These are phyloP conservation scores for Mikania micrantha DNA, from an alignment of 129 eudicot species.

Conservation along the genomic window DNA sequence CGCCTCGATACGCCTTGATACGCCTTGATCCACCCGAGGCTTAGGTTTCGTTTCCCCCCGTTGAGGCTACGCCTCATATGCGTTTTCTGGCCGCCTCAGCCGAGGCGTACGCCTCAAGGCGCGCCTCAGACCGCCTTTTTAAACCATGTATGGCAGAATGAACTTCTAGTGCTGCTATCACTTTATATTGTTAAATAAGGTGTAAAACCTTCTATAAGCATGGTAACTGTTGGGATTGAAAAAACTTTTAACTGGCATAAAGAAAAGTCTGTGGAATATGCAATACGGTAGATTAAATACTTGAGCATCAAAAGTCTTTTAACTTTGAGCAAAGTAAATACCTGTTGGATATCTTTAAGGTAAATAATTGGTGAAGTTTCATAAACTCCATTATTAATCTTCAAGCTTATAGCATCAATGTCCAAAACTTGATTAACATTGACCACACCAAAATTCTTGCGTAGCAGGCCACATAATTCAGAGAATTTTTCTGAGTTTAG, in stretches of 20 bases:
- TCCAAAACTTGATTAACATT: slow-evolving; percentile 47
- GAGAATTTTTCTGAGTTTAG: slow-evolving; percentile 60
- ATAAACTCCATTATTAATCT: slow-evolving; percentile 67
- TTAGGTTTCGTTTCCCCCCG: no score
- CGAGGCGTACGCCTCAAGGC: no score
- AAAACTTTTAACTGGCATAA: background rate
- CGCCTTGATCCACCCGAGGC: no score
- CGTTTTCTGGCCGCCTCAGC: no score
- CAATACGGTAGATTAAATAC: background rate
- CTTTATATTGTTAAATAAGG: background rate
- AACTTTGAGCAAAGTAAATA: slow-evolving; percentile 18
- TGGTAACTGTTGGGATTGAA: background rate
- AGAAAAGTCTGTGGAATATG: background rate
- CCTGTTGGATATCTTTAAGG: slow-evolving; percentile 79
- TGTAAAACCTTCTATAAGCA: background rate
- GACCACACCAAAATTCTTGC: slow-evolving; percentile 55
- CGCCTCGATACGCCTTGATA: no score
- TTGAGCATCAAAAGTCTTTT: background rate
- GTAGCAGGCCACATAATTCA: slow-evolving; percentile 50
- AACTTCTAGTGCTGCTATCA: background rate
- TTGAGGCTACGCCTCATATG: no score
- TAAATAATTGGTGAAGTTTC: slow-evolving; percentile 58
- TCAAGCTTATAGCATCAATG: slow-evolving; percentile 40
- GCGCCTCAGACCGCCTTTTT: no score
- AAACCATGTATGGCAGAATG: background rate